Evolutionary conservation across 208 protist species (phyloP), one percentile per base, ranked within the genome.

Genomic region (Porcisia hertigi): DNA sequence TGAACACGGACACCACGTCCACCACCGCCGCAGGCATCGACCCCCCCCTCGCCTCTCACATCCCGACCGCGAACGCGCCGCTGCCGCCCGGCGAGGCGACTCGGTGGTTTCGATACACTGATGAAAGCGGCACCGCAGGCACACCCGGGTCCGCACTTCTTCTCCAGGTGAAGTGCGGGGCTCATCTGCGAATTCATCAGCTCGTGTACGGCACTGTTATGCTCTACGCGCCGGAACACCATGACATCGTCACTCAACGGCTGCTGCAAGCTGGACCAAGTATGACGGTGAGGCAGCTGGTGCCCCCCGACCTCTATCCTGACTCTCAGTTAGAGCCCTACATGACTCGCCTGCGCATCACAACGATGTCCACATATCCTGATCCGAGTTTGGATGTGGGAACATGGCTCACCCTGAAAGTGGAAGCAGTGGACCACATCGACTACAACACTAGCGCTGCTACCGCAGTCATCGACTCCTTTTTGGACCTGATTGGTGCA

Each of bases 381-480:
- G 70, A 77, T 34, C 14, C 71, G 14, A 72, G 54, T 58, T 64
- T 30, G 2, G 76, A 39, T 30, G 54, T 11, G 8, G 74, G 70
- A 39, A 47, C 73, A 47, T 75, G 53, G 63, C 34, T 84, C 25
- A 74, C 36, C 0, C 12, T 76, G 12, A 74, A 72, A 9, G 71
- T 77, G 7, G 71, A 80, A 39, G 72, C 75, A 18, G 23, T 69
- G 3, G 82, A 86, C 67, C 36, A 12, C 7, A 73, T 76, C 59
- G 39, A 36, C 67, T 86, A 86, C 77, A 81, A 83, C 62, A 65
- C 73, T 20, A 78, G 74, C 12, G 75, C 16, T 14, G 75, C 74
- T 3, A 79, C 67, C 4, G 47, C 34, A 3, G 12, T 30, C 18
- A 72, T 86, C 49, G 45, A 54, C 41, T 54, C 52, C 23, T 86